phyloP scores from a whole-genome alignment of 805 yeast species.

The Tetrapisispora nanseiensis region DNA sequence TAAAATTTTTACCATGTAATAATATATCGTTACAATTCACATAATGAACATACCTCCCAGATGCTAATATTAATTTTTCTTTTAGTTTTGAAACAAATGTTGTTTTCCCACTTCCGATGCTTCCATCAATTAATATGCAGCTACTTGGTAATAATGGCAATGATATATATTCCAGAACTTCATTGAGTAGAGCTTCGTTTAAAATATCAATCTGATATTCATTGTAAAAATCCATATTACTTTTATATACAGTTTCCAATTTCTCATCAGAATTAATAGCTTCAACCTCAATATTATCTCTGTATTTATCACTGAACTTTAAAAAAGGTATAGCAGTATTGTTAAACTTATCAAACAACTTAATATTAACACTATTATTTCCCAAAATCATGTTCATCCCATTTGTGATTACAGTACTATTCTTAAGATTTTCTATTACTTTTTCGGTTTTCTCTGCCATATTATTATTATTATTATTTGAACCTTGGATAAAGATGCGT shows the following conservation, averaged over 20 bases:
- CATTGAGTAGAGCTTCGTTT: neutral
- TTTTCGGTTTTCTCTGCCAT: neutral
- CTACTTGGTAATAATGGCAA: conserved; percentile 17
- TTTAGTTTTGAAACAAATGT: conserved; percentile 37
- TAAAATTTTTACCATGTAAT: conserved; percentile 11
- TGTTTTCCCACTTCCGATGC: conserved; percentile 78
- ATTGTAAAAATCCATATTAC: neutral
- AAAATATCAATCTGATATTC: neutral
- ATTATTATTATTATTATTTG: neutral
- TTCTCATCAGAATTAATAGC: neutral
- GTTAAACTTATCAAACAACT: neutral
- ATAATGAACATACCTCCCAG: conserved; percentile 35
- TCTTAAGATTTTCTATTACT: neutral
- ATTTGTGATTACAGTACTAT: neutral
- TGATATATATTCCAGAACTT: conserved; percentile 9
- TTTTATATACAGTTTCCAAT: neutral
- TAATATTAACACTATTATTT: neutral
- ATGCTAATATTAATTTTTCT: conserved; percentile 14
- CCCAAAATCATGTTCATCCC: neutral
- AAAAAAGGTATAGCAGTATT: neutral
- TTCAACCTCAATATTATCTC: neutral
- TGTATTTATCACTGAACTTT: neutral
- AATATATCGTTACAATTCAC: conserved; percentile 42
- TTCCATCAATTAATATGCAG: conserved; percentile 60
- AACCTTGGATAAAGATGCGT: neutral